These are phyloP conservation scores for Rutstroemia sp. DNA, from an alignment of 2,329 filamentous ascomycete genomes.

Conservation along the genomic window DNA sequence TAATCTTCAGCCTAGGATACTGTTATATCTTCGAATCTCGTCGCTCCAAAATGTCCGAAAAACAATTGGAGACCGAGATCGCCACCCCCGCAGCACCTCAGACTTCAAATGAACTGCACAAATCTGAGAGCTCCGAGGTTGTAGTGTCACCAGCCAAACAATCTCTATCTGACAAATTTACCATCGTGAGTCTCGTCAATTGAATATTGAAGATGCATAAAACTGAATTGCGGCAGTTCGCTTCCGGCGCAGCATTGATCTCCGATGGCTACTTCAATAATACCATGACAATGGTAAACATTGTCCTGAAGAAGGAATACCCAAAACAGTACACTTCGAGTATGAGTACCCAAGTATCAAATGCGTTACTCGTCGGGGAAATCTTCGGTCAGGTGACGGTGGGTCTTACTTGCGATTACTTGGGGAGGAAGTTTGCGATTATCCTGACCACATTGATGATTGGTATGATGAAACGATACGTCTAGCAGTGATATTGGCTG, in stretches of 20 bases:
- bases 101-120: background rate
- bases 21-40: background rate
- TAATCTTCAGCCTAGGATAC: background rate
- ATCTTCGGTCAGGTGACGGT: constrained; percentile 36
- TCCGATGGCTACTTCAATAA: constrained; percentile 32
- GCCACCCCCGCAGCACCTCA: background rate
- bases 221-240: constrained; percentile 16
- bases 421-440: constrained; percentile 40
- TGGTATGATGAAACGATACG: constrained; percentile 8
- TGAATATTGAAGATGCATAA: background rate
- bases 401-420: constrained; percentile 37
- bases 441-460: constrained; percentile 38
- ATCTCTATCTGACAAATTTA: constrained; percentile 25
- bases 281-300: constrained; percentile 31
- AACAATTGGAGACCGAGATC: background rate
- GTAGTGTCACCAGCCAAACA: constrained; percentile 19
- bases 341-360: constrained; percentile 34
- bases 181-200: constrained; percentile 15
- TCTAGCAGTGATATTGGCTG: constrained; percentile 25
- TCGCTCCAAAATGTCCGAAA: background rate
- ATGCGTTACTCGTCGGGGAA: constrained; percentile 35
- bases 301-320: constrained; percentile 26
- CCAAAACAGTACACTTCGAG: constrained; percentile 15
- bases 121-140: constrained; percentile 2
- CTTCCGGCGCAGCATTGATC: constrained; percentile 27